Base-by-base conservation (phyloP, 1,139 yeast species). In the Suhomyces anneliseae region DNA sequence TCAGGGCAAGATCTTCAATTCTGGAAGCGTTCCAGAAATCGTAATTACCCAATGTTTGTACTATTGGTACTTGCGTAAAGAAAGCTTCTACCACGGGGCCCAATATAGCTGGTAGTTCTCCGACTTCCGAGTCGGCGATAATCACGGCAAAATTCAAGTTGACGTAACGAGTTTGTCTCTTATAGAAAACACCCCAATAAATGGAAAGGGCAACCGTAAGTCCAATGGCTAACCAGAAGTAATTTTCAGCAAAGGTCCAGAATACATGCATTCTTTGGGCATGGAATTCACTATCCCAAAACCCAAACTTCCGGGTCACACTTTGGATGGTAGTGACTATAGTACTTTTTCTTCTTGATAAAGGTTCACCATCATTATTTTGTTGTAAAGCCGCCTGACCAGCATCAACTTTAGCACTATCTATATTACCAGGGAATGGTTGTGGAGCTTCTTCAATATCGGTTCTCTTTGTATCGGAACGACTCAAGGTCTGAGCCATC, bases 141-240 rank as follows among this genome's bases (percentile, higher is more conserved):
- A 66, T 48, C 4, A 68, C 63, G 2, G 64, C 68, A 48, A 60
- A 62, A 24, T 60, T 55, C 36, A 68, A 45, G 43, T 62, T 52
- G 38, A 52, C 54, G 45, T 50, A 65, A 10, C 64, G 53, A 7
- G 52, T 36, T 4, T 46, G 39, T 36, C 72, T 54, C 32, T 61
- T 44, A 36, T 55, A 65, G 51, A 65, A 68, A 3, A 67, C 53
- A 6, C 72, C 72, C 70, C 72, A 68, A 47, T 68, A 69, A 24
- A 68, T 55, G 46, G 65, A 61, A 15, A 68, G 58, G 1, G 64
- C 61, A 4, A 54, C 42, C 19, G 58, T 46, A 44, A 68, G 66
- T 1, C 68, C 68, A 7, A 60, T 19, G 3, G 66, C 40, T 43
- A 68, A 53, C 39, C 46, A 60, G 12, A 60, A 33, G 45, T 68